Percentiles rank a stretch among this genome's conserved stretches.
Evolutionary conservation across 345 rosid genomes (phyloP).

Genomic region (Reutealis trisperma): DNA sequence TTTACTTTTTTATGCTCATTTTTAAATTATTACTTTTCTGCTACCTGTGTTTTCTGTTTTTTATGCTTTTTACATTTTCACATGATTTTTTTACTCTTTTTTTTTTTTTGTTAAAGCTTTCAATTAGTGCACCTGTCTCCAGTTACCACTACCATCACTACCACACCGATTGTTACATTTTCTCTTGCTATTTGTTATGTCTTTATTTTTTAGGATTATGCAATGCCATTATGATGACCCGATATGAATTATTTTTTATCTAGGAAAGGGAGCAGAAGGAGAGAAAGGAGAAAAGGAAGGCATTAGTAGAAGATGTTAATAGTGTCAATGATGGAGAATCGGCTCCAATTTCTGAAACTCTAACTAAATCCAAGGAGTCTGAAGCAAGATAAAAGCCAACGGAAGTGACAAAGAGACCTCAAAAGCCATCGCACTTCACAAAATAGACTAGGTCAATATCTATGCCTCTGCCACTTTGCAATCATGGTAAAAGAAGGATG

Average conservation of each 20-base stretch:
- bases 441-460: conserved; percentile 63
- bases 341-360: conserved; percentile 32
- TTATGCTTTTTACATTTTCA: no score
- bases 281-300: conserved; percentile 64
- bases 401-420: conserved; percentile 39
- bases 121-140: no score
- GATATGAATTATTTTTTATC: neutral
- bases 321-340: conserved; percentile 34
- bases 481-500: conserved; percentile 67
- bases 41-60: no score
- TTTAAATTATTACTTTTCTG: no score
- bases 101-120: no score
- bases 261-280: conserved; percentile 84
- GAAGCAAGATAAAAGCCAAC: conserved; percentile 37
- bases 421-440: conserved; percentile 45
- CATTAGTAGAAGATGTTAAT: conserved; percentile 25
- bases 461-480: conserved; percentile 66
- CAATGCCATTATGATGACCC: neutral
- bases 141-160: no score
- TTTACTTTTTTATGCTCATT: no score
- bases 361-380: conserved; percentile 39
- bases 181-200: neutral
- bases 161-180: no score
- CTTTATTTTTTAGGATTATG: neutral
- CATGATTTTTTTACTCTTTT: no score